Conservation (phyloP, 1,139 yeast species). For the Lizanozyma gosingica region DNA sequence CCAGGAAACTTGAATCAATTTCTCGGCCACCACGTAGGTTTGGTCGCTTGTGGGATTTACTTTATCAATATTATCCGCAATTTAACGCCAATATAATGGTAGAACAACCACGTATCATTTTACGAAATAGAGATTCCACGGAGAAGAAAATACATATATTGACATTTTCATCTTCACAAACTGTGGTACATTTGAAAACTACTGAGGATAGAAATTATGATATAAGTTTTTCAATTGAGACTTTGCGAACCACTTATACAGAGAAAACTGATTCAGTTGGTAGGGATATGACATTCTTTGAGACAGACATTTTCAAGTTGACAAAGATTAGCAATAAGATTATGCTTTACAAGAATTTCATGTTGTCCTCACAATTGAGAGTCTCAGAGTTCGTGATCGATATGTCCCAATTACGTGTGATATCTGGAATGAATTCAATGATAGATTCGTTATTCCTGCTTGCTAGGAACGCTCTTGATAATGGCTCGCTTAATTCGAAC, state of each 20-base stretch:
- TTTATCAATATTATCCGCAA: slow-evolving; percentile 37
- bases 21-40: slow-evolving; percentile 6
- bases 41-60: slow-evolving; percentile 12
- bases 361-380: slow-evolving; percentile 16
- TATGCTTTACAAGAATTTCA: slow-evolving; percentile 23
- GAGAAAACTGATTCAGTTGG: slow-evolving; percentile 13
- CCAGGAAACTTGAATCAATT: slow-evolving; percentile 2
- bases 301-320: slow-evolving; percentile 14
- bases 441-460: slow-evolving; percentile 19
- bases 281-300: slow-evolving; percentile 3
- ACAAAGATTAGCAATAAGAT: slow-evolving; percentile 17
- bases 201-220: slow-evolving; percentile 28
- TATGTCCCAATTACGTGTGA: slow-evolving; percentile 21
- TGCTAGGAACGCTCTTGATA: slow-evolving; percentile 18
- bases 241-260: slow-evolving; percentile 24
- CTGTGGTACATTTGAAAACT: slow-evolving; percentile 29
- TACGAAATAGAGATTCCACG: slow-evolving; percentile 18
- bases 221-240: slow-evolving; percentile 25
- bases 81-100: slow-evolving; percentile 32
- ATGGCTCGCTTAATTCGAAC: slow-evolving; percentile 22
- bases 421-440: slow-evolving; percentile 24
- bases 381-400: slow-evolving; percentile 17
- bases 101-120: slow-evolving; percentile 35
- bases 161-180: slow-evolving; percentile 28
- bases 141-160: slow-evolving; percentile 19